These are phyloP conservation scores for Albugo laibachii DNA, from an alignment of 352 stramenopile genomes.

Conservation along the genomic window DNA sequence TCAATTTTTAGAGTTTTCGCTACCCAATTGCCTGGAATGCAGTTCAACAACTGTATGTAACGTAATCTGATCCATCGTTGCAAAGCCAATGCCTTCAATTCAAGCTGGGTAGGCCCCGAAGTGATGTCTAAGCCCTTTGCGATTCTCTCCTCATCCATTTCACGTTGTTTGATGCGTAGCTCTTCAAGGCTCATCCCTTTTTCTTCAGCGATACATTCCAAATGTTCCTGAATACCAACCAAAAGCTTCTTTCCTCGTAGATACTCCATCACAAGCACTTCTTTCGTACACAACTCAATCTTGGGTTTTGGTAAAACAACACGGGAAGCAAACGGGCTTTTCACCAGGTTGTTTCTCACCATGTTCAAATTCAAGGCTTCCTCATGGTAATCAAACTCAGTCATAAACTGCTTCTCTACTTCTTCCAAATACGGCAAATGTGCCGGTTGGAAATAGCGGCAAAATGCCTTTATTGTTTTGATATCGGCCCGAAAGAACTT, in stretches of 20 bases:
- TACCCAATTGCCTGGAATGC: slow-evolving; percentile 59
- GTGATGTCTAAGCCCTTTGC: slow-evolving; percentile 49
- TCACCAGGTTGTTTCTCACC: slow-evolving; percentile 79
- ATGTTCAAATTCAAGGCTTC: slow-evolving; percentile 82
- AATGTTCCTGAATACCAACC: slow-evolving; percentile 80
- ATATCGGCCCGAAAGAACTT: slow-evolving; percentile 90
- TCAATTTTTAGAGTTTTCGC: slow-evolving; percentile 20
- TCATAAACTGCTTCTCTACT: slow-evolving; percentile 96
- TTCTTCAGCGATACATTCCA: slow-evolving; percentile 71
- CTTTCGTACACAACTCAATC: slow-evolving; percentile 82
- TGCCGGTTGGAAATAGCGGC: slow-evolving; percentile 85
- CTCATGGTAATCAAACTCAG: slow-evolving; percentile 91
- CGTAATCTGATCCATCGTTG: slow-evolving; percentile 21
- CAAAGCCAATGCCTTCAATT: slow-evolving; percentile 24
- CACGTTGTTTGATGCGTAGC: slow-evolving; percentile 58
- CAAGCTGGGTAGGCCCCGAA: slow-evolving; percentile 29
- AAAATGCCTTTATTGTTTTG: slow-evolving; percentile 92
- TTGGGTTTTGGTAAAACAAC: slow-evolving; percentile 75
- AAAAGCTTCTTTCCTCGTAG: slow-evolving; percentile 72
- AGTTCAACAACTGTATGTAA: slow-evolving; percentile 44
- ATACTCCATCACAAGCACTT: slow-evolving; percentile 93
- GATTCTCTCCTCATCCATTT: slow-evolving; percentile 41
- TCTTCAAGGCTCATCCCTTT: slow-evolving; percentile 72
- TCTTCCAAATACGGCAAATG: slow-evolving; percentile 87
- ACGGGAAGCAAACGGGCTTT: slow-evolving; percentile 37